phyloP scores from a whole-genome alignment of 768 basidiomycete species.

The Tephrocybe sp. region DNA sequence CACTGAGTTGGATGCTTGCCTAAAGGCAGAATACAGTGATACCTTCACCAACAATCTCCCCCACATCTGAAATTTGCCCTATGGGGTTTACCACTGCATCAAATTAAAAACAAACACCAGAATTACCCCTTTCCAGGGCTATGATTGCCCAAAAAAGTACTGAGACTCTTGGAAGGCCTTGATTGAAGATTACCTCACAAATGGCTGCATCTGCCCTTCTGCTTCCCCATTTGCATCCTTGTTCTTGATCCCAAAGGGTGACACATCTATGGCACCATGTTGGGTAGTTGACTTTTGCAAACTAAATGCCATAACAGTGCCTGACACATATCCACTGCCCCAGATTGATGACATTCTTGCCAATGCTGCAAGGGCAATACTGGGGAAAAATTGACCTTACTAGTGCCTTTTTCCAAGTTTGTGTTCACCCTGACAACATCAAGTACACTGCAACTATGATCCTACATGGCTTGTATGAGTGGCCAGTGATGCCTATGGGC shows the following conservation, averaged over 20 bases:
- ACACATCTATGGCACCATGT: slow-evolving; percentile 23
- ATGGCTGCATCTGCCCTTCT: slow-evolving; percentile 29
- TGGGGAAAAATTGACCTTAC: neutral
- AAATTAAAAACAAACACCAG: too few relatives aligned
- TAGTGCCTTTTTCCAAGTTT: slow-evolving; percentile 28
- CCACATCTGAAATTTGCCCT: too few relatives aligned
- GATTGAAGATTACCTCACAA: slow-evolving; percentile 20
- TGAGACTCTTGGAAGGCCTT: neutral
- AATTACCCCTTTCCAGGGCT: neutral
- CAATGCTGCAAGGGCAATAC: neutral
- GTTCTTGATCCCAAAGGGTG: slow-evolving; percentile 17
- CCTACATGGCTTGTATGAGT: slow-evolving; percentile 38
- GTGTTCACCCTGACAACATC: slow-evolving; percentile 16
- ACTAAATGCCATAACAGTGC: slow-evolving; percentile 14
- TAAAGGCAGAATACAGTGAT: too few relatives aligned
- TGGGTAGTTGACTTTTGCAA: slow-evolving; percentile 34
- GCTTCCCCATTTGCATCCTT: slow-evolving; percentile 24
- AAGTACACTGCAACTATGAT: slow-evolving; percentile 32
- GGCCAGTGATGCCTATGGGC: slow-evolving; percentile 39
- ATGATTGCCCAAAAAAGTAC: neutral
- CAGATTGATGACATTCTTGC: slow-evolving; percentile 21
- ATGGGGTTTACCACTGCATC: too few relatives aligned
- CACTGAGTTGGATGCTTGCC: too few relatives aligned
- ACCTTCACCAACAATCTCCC: too few relatives aligned
- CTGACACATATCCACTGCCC: slow-evolving; percentile 22